Conservation (phyloP, 164 flowering plant genomes). For the Protea cynaroides region DNA sequence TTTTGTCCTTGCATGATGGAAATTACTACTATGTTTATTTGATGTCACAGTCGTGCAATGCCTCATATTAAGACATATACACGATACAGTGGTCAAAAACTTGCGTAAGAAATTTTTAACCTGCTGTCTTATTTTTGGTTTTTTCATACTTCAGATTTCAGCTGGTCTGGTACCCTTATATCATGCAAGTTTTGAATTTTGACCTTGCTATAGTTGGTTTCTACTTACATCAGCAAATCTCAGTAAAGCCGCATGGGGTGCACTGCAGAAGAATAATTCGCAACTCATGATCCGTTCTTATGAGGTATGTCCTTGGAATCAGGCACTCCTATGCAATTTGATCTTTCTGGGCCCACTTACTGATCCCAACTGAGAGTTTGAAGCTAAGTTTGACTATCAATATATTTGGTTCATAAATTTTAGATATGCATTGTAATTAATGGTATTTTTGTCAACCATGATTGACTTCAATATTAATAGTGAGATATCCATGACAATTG, state of each 20-base stretch:
- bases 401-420: too few species aligned
- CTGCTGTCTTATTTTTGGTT: constrained; percentile 2
- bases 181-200: constrained; percentile 8
- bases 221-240: constrained; percentile 93
- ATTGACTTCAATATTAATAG: too few species aligned
- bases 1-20: background rate
- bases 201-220: constrained; percentile 64
- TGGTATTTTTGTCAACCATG: too few species aligned
- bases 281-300: constrained; percentile 98
- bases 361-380: too few species aligned
- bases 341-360: background rate
- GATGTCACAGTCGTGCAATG: constrained; percentile 85
- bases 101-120: constrained; percentile 63
- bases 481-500: too few species aligned
- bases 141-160: background rate
- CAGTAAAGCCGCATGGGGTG: constrained; percentile 99
- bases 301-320: constrained; percentile 54
- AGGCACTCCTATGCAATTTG: background rate
- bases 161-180: background rate
- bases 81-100: constrained; percentile 84
- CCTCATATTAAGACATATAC: constrained; percentile 97
- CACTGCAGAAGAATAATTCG: constrained; percentile 88
- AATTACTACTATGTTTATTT: constrained; percentile 6
- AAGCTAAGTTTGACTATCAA: too few species aligned
- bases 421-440: too few species aligned